These are phyloP conservation scores for Euphorbia corollata DNA, from an alignment of 441 rosid species.

Conservation along the genomic window DNA sequence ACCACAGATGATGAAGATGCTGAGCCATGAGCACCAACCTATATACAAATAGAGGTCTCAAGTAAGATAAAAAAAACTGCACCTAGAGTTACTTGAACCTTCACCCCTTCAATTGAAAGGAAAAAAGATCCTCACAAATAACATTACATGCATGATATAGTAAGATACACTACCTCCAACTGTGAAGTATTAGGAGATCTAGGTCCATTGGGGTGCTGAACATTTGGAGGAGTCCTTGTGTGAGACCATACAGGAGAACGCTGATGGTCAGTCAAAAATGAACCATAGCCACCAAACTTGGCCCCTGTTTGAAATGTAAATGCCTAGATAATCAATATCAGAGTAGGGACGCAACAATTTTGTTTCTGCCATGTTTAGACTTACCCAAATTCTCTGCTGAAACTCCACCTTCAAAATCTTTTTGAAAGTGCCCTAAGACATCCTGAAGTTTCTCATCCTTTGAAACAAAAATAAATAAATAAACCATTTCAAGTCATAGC, in stretches of 20 bases:
- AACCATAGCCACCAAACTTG: constrained; percentile 94
- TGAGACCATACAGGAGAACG: constrained; percentile 72
- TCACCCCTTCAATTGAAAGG: background rate
- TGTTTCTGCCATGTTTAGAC: constrained; percentile 32
- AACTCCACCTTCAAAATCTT: constrained; percentile 55
- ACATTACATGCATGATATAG: no score
- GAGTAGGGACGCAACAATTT: constrained; percentile 28
- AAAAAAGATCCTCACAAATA: constrained; percentile 3
- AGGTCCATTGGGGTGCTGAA: constrained; percentile 40
- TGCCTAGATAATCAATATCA: constrained; percentile 22
- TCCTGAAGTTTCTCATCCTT: constrained; percentile 67
- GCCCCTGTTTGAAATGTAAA: constrained; percentile 56
- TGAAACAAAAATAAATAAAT: constrained; percentile 19
- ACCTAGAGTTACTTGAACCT: constrained; percentile 11
- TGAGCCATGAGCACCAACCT: constrained; percentile 41
- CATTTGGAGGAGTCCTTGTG: constrained; percentile 51
- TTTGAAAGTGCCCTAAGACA: constrained; percentile 71
- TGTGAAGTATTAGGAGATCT: constrained; percentile 56
- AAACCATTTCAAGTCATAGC: constrained; percentile 9
- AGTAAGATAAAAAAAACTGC: constrained; percentile 17
- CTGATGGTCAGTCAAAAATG: constrained; percentile 72
- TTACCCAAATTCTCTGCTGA: constrained; percentile 64
- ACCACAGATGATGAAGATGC: constrained; percentile 34
- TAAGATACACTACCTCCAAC: constrained; percentile 46
- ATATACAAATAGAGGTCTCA: constrained; percentile 25